Evolutionary conservation across 2,329 filamentous ascomycete genomes (phyloP).

Genomic region (Ilyonectria mors-panacis): DNA sequence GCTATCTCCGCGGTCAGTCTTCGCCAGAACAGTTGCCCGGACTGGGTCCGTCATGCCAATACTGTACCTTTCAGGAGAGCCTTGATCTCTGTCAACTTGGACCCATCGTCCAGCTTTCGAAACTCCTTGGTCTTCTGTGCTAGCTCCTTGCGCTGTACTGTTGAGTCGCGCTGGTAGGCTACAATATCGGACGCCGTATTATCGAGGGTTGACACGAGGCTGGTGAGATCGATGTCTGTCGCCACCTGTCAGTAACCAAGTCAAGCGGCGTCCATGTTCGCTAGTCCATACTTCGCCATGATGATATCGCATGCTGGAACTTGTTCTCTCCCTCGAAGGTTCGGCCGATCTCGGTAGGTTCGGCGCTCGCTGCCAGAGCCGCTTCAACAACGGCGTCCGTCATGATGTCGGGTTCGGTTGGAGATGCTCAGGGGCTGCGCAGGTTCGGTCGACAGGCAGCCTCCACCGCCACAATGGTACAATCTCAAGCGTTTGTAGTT

Average conservation of each 20-base stretch:
- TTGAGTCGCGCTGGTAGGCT: constrained; percentile 92
- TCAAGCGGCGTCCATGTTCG: background rate
- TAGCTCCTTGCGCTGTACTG: constrained; percentile 94
- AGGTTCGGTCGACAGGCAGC: constrained; percentile 38
- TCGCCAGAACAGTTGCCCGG: background rate
- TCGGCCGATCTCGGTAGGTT: constrained; percentile 46
- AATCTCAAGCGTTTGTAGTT: constrained; percentile 22
- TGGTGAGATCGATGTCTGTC: constrained; percentile 87
- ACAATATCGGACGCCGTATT: constrained; percentile 96
- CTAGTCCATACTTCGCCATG: constrained; percentile 85
- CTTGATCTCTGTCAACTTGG: constrained; percentile 91
- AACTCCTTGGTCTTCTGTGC: constrained; percentile 99
- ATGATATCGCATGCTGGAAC: constrained; percentile 95
- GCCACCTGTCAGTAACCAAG: constrained; percentile 35
- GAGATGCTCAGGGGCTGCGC: constrained; percentile 26
- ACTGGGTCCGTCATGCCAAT: background rate
- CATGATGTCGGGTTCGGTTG: constrained; percentile 45
- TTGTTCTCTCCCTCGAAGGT: constrained; percentile 81
- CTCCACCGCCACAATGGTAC: constrained; percentile 27
- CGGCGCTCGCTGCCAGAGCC: constrained; percentile 42
- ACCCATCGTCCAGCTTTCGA: constrained; percentile 89
- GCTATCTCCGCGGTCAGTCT: constrained; percentile 66
- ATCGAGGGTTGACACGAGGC: constrained; percentile 88
- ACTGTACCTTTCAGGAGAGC: constrained; percentile 82
- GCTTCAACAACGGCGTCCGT: constrained; percentile 52